Percentiles rank a stretch among this genome's conserved stretches.
Conservation (phyloP, 164 flowering plant genomes). For the Stephania cephalantha region DNA sequence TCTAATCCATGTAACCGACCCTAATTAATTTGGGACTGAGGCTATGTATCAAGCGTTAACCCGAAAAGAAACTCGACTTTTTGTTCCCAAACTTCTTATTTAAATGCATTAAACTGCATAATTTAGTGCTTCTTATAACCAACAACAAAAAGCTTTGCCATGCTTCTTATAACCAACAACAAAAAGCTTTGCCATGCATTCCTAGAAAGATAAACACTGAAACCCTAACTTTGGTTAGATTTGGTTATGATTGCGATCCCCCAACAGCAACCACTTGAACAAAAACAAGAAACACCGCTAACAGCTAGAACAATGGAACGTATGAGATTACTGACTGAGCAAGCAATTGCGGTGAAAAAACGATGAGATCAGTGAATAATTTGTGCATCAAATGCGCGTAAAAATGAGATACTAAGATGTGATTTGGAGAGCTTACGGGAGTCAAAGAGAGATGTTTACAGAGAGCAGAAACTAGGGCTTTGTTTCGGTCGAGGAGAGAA, state of each 20-base stretch:
- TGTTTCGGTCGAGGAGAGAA: slow-evolving; percentile 15
- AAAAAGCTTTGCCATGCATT: not conserved
- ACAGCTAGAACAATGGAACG: not conserved
- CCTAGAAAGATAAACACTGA: not conserved
- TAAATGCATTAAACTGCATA: not conserved
- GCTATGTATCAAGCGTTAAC: no score
- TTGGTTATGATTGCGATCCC: not conserved
- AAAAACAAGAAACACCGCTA: not conserved
- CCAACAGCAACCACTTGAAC: not conserved
- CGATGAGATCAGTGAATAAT: not conserved
- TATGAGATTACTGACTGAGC: no score
- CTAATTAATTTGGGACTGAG: no score
- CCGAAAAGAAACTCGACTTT: no score
- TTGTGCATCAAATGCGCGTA: not conserved
- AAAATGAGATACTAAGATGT: not conserved
- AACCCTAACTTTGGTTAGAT: not conserved
- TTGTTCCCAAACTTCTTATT: no score
- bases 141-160: not conserved
- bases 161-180: not conserved
- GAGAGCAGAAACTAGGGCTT: slow-evolving; percentile 33
- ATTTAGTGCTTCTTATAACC: not conserved
- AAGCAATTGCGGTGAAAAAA: not conserved
- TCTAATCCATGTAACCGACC: no score
- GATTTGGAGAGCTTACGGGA: slow-evolving; percentile 30
- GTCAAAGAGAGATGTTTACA: slow-evolving; percentile 41